Evolutionary conservation across 768 basidiomycete genomes (phyloP).

Genomic region (Chiua virens): DNA sequence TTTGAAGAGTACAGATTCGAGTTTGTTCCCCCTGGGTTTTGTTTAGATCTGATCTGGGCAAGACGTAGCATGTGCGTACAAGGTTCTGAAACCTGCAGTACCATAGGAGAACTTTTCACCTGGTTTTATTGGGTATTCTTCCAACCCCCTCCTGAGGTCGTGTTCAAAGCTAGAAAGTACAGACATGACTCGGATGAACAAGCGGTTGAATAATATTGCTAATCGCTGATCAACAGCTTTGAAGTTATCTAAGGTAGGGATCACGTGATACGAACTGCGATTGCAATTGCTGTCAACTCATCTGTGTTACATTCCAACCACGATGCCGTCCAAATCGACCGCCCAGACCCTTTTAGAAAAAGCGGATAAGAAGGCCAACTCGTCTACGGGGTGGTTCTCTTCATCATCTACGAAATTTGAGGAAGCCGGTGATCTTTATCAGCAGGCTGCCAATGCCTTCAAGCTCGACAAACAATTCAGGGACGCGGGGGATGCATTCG

Average conservation of each 20-base stretch:
- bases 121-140: conserved; percentile 71
- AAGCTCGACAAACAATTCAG: conserved; percentile 91
- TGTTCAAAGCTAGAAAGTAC: conserved; percentile 36
- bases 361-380: conserved; percentile 89
- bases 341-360: conserved; percentile 77
- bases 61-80: conserved; percentile 50
- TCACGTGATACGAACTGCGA: conserved; percentile 19
- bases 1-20: conserved; percentile 93
- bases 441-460: conserved; percentile 91
- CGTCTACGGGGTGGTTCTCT: conserved; percentile 86
- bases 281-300: background rate
- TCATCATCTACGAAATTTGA: conserved; percentile 83
- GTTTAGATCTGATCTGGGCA: conserved; percentile 6
- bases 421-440: conserved; percentile 94
- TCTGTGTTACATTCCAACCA: conserved; percentile 8
- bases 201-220: background rate
- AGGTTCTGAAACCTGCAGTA: conserved; percentile 90
- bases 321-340: conserved; percentile 74
- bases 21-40: conserved; percentile 53
- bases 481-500: conserved; percentile 89
- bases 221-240: too few relatives aligned
- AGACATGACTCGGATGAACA: conserved; percentile 34
- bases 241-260: too few relatives aligned
- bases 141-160: conserved; percentile 48
- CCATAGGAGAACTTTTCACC: conserved; percentile 81